These are phyloP conservation scores for Cerrena zonata DNA, from an alignment of 1,284 basidiomycete species.

Conservation along the genomic window DNA sequence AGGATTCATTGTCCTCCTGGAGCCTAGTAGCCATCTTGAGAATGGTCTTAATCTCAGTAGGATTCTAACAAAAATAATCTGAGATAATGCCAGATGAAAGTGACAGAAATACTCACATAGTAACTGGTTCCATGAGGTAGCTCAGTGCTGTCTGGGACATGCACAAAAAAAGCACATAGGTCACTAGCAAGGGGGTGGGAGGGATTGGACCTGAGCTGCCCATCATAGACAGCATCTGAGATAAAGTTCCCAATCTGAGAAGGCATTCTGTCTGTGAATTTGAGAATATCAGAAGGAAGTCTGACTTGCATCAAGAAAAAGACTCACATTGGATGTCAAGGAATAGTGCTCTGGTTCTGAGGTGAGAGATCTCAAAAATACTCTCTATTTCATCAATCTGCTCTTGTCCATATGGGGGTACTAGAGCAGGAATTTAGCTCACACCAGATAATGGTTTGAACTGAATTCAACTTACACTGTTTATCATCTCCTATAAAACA, in stretches of 20 bases:
- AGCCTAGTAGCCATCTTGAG: constrained; percentile 38
- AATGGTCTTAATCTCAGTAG: constrained; percentile 33
- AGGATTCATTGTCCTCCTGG: constrained; percentile 33
- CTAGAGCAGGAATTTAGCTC: constrained; percentile 23
- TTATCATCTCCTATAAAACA: constrained; percentile 73
- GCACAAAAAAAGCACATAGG: constrained; percentile 37
- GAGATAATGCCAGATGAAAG: constrained; percentile 14
- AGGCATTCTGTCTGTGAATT: constrained; percentile 64
- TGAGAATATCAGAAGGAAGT: not conserved
- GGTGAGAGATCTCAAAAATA: constrained; percentile 40
- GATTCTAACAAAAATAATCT: constrained; percentile 34
- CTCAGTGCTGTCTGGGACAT: constrained; percentile 40
- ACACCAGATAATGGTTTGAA: not conserved
- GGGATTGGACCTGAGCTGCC: constrained; percentile 33
- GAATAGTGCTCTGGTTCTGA: constrained; percentile 29
- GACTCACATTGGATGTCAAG: constrained; percentile 41
- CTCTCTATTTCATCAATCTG: constrained; percentile 34
- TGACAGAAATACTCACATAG: constrained; percentile 30
- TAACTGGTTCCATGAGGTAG: constrained; percentile 35
- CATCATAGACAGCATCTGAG: constrained; percentile 57
- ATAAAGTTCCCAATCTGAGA: constrained; percentile 69
- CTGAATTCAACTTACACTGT: constrained; percentile 50
- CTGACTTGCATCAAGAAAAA: constrained; percentile 4
- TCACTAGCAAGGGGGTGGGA: constrained; percentile 27
- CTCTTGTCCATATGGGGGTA: constrained; percentile 46